Evolutionary conservation across 148 eudicot species (phyloP).

Genomic region (Salicornia ramosissima): DNA sequence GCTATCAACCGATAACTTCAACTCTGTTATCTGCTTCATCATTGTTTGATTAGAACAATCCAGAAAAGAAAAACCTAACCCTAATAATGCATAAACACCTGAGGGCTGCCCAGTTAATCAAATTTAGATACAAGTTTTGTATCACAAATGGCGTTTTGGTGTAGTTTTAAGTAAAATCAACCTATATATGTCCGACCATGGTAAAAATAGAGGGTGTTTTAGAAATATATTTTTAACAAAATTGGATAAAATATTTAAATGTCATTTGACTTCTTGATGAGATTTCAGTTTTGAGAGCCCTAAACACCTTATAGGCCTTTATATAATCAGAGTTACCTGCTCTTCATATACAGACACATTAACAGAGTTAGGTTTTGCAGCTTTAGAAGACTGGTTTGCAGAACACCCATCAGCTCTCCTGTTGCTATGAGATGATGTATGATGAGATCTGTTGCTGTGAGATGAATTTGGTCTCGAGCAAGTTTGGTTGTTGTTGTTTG

Average conservation of each 20-base stretch:
- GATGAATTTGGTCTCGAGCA: slow-evolving; percentile 38
- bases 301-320: no score
- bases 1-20: slow-evolving; percentile 86
- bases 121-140: no score
- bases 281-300: no score
- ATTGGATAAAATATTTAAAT: no score
- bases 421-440: slow-evolving; percentile 46
- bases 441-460: slow-evolving; percentile 38
- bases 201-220: no score
- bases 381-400: slow-evolving; percentile 41
- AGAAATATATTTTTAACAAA: no score
- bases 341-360: slow-evolving; percentile 57
- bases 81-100: neutral
- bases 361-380: slow-evolving; percentile 43
- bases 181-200: no score
- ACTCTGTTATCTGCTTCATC: slow-evolving; percentile 65
- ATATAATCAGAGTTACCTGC: slow-evolving; percentile 41
- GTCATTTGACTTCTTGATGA: no score
- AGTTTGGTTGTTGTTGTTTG: slow-evolving; percentile 42
- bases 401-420: slow-evolving; percentile 51
- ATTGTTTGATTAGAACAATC: neutral
- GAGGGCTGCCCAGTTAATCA: no score
- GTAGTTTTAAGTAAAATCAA: no score
- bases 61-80: neutral
- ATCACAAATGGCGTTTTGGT: no score